These are phyloP conservation scores for Avicennia marina DNA, from an alignment of 257 asterid species.

Conservation along the genomic window DNA sequence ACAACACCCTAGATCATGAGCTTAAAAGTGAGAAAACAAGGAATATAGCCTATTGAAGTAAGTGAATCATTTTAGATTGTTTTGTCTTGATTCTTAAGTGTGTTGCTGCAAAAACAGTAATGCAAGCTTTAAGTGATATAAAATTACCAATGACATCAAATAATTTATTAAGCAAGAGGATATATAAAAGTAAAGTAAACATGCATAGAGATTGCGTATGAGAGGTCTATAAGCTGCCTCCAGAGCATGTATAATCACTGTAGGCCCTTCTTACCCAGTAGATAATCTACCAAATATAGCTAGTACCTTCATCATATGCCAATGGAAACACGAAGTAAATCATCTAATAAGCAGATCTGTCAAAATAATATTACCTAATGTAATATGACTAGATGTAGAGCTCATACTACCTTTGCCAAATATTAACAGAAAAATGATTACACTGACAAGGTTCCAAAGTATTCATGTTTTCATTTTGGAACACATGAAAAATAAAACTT, in stretches of 20 bases:
- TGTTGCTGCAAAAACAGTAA: neutral
- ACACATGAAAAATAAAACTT: too few species aligned
- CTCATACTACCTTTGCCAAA: constrained; percentile 7
- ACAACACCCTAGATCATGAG: too few species aligned
- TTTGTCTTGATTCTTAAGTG: neutral
- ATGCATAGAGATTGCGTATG: too few species aligned
- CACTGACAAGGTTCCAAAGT: too few species aligned
- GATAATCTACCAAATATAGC: neutral
- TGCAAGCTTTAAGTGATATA: neutral
- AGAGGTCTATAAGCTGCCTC: too few species aligned
- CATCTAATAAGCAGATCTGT: neutral
- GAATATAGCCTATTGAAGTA: too few species aligned
- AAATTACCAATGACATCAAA: neutral
- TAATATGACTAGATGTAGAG: neutral
- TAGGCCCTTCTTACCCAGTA: neutral
- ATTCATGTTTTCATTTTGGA: too few species aligned
- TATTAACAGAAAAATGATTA: neutral
- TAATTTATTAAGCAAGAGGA: neutral
- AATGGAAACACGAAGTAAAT: neutral
- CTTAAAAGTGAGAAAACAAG: too few species aligned
- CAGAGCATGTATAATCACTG: neutral
- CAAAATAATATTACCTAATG: constrained; percentile 8
- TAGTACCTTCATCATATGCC: neutral
- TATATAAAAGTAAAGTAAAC: neutral
- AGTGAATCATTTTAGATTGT: too few species aligned